Base-by-base conservation (phyloP, 208 protist species). In the Trypanosoma congolense region DNA sequence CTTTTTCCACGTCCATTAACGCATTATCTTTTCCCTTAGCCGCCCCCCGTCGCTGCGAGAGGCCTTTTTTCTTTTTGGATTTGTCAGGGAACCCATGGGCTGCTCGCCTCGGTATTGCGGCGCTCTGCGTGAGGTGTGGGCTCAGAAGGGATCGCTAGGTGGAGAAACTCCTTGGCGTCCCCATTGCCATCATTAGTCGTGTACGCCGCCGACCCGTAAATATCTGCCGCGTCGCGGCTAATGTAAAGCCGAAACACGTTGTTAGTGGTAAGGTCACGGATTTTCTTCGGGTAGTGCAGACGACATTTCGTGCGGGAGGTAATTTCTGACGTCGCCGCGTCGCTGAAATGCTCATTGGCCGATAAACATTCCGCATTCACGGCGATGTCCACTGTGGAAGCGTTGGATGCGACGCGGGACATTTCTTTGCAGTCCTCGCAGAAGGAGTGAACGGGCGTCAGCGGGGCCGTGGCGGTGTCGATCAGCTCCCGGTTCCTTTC, bases 371-470 rank as follows among this genome's bases (percentile, higher is more conserved):
- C 21, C n/a, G 19, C 9, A 6, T 9, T 33, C 28, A 12, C 12
- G 33, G 33, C 33, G 12, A 38, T 38, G 12, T 38, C 33, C 12
- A 38, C 6, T 12, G 33, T 38, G 12, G 33, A 38, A 38, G 12
- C 6, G 36, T 40, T 6, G 22, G 30, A 45, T 22, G 18, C 6
- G 3, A 4, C 18, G 36, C 18, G 19, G 6, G 10, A 4, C 22
- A n/a, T 5, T 31, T n/a, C 30, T 28, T 30, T 56, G n/a, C 36
- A 42, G 8, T 19, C 35, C 26, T 10, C 18, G 51, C 18, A 9
- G 3, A 33, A 36, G 8, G 56, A 63, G 36, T 29, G 47, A 9
- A 63, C 47, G 14, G 43, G 33, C 10, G 56, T 63, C 18, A 63
- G 33, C 2, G 35, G 18, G 18, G 36, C 33, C n/a, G 36, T 54